Evolutionary conservation across 371 early-diverging fungal genomes (phyloP).

Genomic region (Syncephalastrum contaminatum): DNA sequence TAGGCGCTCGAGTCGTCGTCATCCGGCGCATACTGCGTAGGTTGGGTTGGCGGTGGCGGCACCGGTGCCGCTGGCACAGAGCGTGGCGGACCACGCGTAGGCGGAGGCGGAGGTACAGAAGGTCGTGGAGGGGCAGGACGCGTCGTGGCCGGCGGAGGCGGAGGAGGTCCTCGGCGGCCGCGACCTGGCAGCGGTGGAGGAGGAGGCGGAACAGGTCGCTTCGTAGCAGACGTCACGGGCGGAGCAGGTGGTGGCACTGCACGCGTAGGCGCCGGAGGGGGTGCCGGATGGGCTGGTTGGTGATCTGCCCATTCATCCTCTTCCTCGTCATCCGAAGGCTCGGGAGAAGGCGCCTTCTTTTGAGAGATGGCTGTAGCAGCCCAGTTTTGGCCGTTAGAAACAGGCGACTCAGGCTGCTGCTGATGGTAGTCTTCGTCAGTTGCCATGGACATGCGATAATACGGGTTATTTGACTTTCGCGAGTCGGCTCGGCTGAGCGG

Average conservation of each 20-base stretch:
- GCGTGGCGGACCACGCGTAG: background rate
- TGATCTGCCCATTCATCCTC: no score
- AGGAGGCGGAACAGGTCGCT: constrained; percentile 20
- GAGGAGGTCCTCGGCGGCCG: constrained; percentile 32
- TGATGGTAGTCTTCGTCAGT: background rate
- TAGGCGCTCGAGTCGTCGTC: no score
- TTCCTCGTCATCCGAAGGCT: no score
- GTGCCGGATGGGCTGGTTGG: no score
- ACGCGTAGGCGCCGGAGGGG: no score
- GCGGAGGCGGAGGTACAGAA: constrained; percentile 11
- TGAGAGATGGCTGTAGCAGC: no score
- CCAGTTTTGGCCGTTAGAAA: no score
- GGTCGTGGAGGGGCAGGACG: constrained; percentile 13
- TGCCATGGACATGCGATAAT: constrained; percentile 8
- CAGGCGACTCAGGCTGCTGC: no score
- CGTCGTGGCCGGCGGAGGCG: constrained; percentile 22
- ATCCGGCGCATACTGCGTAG: constrained; percentile 1
- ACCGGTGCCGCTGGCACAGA: constrained; percentile 1
- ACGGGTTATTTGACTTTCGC: constrained; percentile 16
- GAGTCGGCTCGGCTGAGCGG: background rate
- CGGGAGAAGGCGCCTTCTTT: no score
- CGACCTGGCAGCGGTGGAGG: constrained; percentile 36
- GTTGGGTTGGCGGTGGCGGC: constrained; percentile 9
- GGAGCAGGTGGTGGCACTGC: background rate
- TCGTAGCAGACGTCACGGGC: background rate